These are phyloP conservation scores for Raphanus hybrid DNA, from an alignment of 441 rosid species.

Conservation along the genomic window DNA sequence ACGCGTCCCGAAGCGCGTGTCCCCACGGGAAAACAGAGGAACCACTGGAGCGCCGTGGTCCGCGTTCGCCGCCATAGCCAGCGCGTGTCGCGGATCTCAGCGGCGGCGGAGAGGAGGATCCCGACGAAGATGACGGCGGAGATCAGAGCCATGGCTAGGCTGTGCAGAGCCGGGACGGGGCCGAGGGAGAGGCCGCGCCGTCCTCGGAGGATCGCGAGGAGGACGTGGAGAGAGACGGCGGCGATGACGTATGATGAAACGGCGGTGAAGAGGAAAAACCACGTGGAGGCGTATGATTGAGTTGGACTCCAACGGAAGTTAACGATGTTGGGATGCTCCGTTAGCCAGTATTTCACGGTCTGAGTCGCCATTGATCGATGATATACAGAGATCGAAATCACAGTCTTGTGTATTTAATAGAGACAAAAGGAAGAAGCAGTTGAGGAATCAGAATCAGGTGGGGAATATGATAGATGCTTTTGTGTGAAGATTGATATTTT, in stretches of 20 bases:
- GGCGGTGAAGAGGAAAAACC: constrained; percentile 76
- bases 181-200: constrained; percentile 61
- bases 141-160: constrained; percentile 58
- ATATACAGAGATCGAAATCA: neutral
- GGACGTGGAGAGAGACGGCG: constrained; percentile 53
- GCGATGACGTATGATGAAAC: constrained; percentile 55
- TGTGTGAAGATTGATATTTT: constrained; percentile 14
- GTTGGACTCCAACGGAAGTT: constrained; percentile 84
- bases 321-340: constrained; percentile 79
- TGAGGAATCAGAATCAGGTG: constrained; percentile 21
- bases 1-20: constrained; percentile 94
- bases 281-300: constrained; percentile 86
- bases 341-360: constrained; percentile 49
- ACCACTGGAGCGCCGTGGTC: constrained; percentile 72
- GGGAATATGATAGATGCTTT: constrained; percentile 5
- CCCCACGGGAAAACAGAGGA: constrained; percentile 91
- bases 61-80: constrained; percentile 81
- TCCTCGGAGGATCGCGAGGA: constrained; percentile 42
- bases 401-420: constrained; percentile 7
- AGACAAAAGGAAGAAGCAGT: neutral
- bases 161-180: constrained; percentile 79
- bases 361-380: neutral
- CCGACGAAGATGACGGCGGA: constrained; percentile 76
- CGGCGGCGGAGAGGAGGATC: constrained; percentile 67
- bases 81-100: constrained; percentile 81